Percentiles rank a stretch among this genome's conserved stretches.
Evolutionary conservation across 2,329 filamentous ascomycete genomes (phyloP).

Genomic region (Diaporthe batatas): DNA sequence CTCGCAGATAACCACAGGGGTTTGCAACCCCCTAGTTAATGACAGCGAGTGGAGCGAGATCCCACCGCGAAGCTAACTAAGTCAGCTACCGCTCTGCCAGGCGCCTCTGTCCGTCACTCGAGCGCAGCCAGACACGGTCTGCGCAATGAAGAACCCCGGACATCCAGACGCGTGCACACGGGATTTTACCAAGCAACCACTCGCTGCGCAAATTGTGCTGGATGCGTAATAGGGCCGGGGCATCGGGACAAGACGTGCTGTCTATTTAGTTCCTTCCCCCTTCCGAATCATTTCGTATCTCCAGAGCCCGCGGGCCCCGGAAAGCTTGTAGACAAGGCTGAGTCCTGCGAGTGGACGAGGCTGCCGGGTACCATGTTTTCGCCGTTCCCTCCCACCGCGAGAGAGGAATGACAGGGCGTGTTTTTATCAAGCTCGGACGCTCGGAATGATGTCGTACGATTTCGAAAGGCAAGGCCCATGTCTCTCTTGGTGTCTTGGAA

Average conservation of each 20-base stretch:
- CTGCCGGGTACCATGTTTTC: neutral
- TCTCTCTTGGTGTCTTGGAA: neutral
- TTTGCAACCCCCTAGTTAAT: conserved; percentile 2
- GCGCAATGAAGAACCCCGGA: neutral
- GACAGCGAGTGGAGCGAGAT: neutral
- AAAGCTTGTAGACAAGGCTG: neutral
- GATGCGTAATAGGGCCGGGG: no score
- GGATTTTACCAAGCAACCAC: neutral
- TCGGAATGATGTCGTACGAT: conserved; percentile 20
- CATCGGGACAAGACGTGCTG: neutral
- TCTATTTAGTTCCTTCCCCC: neutral
- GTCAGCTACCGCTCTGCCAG: neutral
- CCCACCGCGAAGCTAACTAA: neutral
- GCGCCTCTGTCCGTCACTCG: no score
- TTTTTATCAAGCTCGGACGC: conserved; percentile 19
- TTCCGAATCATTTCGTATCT: neutral
- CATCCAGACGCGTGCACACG: neutral
- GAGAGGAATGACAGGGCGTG: neutral
- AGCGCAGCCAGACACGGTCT: neutral
- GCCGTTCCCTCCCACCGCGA: neutral
- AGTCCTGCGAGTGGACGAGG: neutral
- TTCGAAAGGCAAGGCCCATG: conserved; percentile 15
- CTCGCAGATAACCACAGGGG: neutral
- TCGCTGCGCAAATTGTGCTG: neutral
- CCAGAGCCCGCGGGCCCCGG: neutral